Evolutionary conservation across 192 early-diverging fungal genomes (phyloP).

Genomic region (Coemansia sp.): DNA sequence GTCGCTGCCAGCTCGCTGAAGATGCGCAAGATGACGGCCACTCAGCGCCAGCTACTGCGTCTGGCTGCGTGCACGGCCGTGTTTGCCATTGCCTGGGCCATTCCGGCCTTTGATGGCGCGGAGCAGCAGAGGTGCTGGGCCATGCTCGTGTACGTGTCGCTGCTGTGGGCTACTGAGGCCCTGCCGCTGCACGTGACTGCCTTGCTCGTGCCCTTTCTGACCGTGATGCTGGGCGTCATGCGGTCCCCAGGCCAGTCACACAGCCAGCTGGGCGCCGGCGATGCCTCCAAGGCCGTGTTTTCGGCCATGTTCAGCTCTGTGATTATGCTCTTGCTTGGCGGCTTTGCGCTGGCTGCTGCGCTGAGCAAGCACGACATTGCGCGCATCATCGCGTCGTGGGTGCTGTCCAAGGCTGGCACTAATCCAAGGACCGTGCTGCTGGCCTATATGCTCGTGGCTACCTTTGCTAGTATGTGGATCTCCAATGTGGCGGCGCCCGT

Average conservation of each 20-base stretch:
- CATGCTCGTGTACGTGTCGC: constrained; percentile 82
- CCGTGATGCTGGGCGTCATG: constrained; percentile 83
- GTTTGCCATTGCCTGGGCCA: constrained; percentile 60
- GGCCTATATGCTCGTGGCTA: constrained; percentile 95
- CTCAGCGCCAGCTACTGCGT: constrained; percentile 54
- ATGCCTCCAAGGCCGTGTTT: constrained; percentile 83
- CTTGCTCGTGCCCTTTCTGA: constrained; percentile 80
- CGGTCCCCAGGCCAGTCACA: constrained; percentile 53
- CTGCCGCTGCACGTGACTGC: constrained; percentile 93
- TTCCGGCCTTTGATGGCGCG: constrained; percentile 61
- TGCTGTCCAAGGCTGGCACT: constrained; percentile 89
- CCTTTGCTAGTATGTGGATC: constrained; percentile 98
- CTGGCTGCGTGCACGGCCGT: constrained; percentile 56
- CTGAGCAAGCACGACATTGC: constrained; percentile 96
- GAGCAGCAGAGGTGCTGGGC: constrained; percentile 93
- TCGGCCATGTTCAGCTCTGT: constrained; percentile 93
- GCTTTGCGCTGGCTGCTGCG: constrained; percentile 91
- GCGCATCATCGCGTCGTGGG: constrained; percentile 80
- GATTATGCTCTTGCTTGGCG: constrained; percentile 93
- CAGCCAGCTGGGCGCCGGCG: constrained; percentile 61
- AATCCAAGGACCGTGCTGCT: constrained; percentile 80
- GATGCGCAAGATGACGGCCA: constrained; percentile 51
- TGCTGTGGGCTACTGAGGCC: constrained; percentile 92
- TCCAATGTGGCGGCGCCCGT: constrained; percentile 96
- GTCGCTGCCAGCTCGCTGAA: constrained; percentile 36